Conservation (phyloP, 305 asterid species). For the Fraxinus angustifolia region DNA sequence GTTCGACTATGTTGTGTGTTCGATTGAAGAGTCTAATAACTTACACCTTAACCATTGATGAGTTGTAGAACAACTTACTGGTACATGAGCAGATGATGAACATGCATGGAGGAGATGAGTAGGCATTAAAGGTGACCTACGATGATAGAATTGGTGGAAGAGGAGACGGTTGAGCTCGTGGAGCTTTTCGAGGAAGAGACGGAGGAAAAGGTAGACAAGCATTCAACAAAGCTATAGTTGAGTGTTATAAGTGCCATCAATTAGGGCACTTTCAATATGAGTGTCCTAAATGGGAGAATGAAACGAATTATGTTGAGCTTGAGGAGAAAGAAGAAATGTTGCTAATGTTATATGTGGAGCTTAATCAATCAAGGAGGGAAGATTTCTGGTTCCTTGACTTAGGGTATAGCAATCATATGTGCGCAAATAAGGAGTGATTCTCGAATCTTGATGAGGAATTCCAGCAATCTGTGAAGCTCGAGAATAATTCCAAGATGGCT, state of each 20-base stretch:
- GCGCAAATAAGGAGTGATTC: background rate
- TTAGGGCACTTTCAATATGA: background rate
- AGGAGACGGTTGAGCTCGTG: background rate
- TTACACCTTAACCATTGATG: background rate
- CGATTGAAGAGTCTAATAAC: background rate
- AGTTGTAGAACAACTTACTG: background rate
- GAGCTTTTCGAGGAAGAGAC: background rate
- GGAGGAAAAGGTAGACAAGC: background rate
- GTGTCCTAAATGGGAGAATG: background rate
- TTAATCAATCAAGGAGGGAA: background rate
- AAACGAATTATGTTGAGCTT: background rate
- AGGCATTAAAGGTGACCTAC: background rate
- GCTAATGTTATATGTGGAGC: background rate
- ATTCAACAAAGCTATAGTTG: background rate
- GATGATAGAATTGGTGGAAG: background rate
- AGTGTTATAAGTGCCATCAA: slow-evolving; percentile 8
- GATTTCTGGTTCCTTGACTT: slow-evolving; percentile 5
- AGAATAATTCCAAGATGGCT: background rate
- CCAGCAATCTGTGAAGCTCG: background rate
- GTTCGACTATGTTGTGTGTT: background rate
- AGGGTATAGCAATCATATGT: slow-evolving; percentile 6
- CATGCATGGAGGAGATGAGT: background rate
- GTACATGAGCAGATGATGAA: slow-evolving; percentile 2
- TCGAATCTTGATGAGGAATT: background rate
- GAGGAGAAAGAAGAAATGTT: slow-evolving; percentile 2